Percentiles rank a stretch among this genome's conserved stretches.
Conservation (phyloP, 1,284 basidiomycete species). For the Ganoderma leucocontextum region DNA sequence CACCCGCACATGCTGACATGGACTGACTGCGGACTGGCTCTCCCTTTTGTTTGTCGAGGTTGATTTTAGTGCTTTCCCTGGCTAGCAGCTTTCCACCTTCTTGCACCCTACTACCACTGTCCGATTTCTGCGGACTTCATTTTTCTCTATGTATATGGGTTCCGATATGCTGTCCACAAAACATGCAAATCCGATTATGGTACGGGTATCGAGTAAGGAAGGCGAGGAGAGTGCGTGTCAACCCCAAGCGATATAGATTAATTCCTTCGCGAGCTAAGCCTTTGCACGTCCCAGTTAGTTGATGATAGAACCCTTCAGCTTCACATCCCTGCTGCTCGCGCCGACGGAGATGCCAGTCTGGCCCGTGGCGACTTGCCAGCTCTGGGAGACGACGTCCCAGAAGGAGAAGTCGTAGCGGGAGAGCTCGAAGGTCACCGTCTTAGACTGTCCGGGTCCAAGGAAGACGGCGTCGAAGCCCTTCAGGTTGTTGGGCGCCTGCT, state of each 20-base stretch:
- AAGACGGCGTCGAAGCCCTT: conserved; percentile 72
- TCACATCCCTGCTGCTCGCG: conserved; percentile 41
- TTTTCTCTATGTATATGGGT: not conserved
- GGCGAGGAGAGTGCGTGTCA: not conserved
- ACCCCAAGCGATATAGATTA: not conserved
- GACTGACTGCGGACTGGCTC: conserved; percentile 24
- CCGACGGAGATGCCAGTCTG: conserved; percentile 40
- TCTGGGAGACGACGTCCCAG: conserved; percentile 40
- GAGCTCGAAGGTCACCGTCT: conserved; percentile 59
- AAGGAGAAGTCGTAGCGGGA: conserved; percentile 65
- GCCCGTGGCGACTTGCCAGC: conserved; percentile 39
- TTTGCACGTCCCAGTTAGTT: conserved; percentile 22
- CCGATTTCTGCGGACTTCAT: not conserved
- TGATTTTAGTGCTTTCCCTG: conserved; percentile 27
- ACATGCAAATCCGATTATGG: not conserved
- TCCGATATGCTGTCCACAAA: conserved; percentile 5
- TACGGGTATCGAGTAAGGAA: not conserved
- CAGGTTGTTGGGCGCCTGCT: conserved; percentile 67
- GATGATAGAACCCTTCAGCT: conserved; percentile 43
- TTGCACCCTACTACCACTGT: not conserved
- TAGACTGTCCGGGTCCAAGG: conserved; percentile 55
- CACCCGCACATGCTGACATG: conserved; percentile 7
- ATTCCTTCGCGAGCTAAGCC: not conserved
- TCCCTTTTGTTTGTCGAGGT: conserved; percentile 12
- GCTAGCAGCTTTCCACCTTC: not conserved